These are phyloP conservation scores for Cladobotryum mycophilum DNA, from an alignment of 2,329 filamentous ascomycete species.

Conservation along the genomic window DNA sequence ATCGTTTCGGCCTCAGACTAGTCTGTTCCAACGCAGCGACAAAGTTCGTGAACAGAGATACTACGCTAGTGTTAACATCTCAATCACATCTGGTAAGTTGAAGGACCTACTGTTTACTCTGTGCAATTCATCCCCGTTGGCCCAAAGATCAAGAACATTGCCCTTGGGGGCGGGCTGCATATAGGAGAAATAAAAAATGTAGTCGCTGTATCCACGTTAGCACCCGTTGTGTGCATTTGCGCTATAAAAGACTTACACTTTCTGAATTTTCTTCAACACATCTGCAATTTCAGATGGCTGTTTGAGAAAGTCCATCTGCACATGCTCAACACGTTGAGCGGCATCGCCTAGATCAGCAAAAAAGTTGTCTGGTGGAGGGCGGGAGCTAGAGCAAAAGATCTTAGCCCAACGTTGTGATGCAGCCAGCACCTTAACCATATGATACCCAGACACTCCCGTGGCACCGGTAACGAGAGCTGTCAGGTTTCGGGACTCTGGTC, in stretches of 20 bases:
- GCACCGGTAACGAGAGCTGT: conserved; percentile 12
- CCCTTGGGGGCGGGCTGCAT: neutral
- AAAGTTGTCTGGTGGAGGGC: neutral
- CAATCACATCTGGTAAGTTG: no score
- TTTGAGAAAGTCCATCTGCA: conserved; percentile 3
- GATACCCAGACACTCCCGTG: conserved; percentile 10
- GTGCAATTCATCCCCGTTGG: conserved; percentile 1
- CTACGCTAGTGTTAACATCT: no score
- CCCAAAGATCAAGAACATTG: neutral
- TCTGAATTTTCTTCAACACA: neutral
- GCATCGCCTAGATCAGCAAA: neutral
- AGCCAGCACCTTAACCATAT: conserved; percentile 6
- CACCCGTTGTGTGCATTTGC: no score
- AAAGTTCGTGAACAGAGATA: neutral
- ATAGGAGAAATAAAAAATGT: conserved; percentile 11
- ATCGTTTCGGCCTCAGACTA: neutral
- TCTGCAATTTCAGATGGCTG: conserved; percentile 2
- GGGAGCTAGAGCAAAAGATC: conserved; percentile 7
- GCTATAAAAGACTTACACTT: neutral
- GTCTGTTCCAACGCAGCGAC: neutral
- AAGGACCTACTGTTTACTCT: no score
- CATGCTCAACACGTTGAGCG: conserved; percentile 1
- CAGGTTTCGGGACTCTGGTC: neutral
- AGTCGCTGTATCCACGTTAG: neutral
- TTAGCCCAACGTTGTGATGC: conserved; percentile 8